Conservation (phyloP, 345 rosid species). For the Eucalyptus cloeziana region DNA sequence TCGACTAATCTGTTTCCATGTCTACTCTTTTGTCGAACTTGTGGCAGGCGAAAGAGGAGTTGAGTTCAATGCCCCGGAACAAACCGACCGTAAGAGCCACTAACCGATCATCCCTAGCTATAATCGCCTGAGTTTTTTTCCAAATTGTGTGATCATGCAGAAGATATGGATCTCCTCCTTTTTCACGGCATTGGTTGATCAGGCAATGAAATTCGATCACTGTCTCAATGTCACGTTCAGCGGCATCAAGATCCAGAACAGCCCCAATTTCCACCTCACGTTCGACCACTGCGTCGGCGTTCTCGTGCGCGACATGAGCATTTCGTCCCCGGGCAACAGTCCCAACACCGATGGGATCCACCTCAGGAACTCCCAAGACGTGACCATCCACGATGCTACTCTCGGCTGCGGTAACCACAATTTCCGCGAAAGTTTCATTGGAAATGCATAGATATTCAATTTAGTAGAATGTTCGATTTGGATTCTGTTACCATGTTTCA, state of each 20-base stretch:
- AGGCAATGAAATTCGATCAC: constrained; percentile 17
- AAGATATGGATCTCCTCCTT: not conserved
- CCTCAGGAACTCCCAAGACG: constrained; percentile 14
- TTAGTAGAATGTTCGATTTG: not conserved
- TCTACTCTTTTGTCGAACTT: not conserved
- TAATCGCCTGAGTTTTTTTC: not conserved
- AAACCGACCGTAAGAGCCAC: not conserved
- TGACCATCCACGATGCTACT: not conserved
- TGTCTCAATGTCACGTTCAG: not conserved
- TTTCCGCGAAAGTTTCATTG: not conserved
- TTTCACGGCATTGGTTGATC: not conserved
- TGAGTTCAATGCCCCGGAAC: not conserved
- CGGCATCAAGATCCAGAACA: constrained; percentile 9
- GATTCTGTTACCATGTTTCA: not conserved
- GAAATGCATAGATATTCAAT: not conserved
- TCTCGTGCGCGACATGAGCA: constrained; percentile 3
- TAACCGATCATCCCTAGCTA: not conserved
- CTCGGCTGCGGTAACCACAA: not conserved
- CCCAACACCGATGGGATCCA: constrained; percentile 38
- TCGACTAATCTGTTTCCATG: not conserved
- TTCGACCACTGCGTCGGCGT: constrained; percentile 8
- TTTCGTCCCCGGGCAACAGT: constrained; percentile 15
- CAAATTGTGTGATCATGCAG: not conserved
- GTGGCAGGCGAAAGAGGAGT: not conserved
- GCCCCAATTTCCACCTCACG: constrained; percentile 23